These are phyloP conservation scores for Chlamydomonas sp. DNA, from an alignment of 139 green algal genomes.

Conservation along the genomic window DNA sequence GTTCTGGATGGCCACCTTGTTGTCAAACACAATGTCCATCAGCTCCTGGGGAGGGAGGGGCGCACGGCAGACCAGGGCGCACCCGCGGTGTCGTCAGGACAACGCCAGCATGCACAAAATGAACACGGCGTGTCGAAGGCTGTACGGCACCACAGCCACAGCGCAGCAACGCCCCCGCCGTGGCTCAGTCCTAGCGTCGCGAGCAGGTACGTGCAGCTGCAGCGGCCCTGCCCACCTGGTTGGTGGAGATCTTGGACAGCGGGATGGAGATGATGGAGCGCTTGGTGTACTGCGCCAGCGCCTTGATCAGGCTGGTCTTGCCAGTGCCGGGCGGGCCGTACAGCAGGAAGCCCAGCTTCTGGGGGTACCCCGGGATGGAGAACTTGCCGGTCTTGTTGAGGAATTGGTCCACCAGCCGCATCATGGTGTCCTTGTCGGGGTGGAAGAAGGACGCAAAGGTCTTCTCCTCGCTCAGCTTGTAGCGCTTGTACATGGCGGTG, in stretches of 20 bases:
- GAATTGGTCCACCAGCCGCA: conserved; percentile 47
- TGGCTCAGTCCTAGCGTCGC: too few relatives aligned
- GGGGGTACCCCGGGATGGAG: conserved; percentile 55
- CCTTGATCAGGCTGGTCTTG: conserved; percentile 65
- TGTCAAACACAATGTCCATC: conserved; percentile 36
- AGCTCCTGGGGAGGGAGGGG: not conserved
- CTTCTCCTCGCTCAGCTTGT: conserved; percentile 55
- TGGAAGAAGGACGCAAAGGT: conserved; percentile 61
- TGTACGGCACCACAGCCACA: too few relatives aligned
- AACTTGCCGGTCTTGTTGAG: conserved; percentile 58
- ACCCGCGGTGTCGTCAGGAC: not conserved
- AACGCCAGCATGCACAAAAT: too few relatives aligned
- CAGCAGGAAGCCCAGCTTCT: conserved; percentile 63
- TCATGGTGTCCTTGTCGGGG: conserved; percentile 55
- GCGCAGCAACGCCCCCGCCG: too few relatives aligned
- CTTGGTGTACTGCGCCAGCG: conserved; percentile 62
- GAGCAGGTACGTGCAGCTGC: too few relatives aligned
- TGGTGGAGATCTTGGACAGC: conserved; percentile 64
- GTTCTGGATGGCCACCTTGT: conserved; percentile 33
- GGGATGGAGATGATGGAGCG: conserved; percentile 68
- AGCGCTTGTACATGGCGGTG: conserved; percentile 15
- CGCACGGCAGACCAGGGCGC: not conserved
- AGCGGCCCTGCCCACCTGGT: conserved; percentile 61
- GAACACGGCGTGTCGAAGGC: too few relatives aligned
- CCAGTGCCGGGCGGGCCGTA: conserved; percentile 60